Percentiles rank a stretch among this genome's conserved stretches.
These are phyloP conservation scores for Teunomyces aglyptinius DNA, from an alignment of 805 yeast species.

Conservation along the genomic window DNA sequence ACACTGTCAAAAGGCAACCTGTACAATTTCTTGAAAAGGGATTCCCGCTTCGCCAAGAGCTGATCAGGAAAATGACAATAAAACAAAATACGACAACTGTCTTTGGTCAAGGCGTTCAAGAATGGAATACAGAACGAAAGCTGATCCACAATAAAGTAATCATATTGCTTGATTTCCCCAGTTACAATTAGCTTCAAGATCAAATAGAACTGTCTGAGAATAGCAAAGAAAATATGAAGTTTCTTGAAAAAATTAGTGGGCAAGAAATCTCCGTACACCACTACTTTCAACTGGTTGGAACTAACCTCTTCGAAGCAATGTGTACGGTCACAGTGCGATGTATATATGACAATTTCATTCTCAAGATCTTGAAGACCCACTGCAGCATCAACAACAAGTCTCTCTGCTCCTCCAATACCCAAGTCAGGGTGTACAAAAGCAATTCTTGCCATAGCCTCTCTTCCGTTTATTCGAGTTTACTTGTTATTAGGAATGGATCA, in stretches of 20 bases:
- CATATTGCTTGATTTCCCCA: constrained; percentile 52
- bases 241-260: constrained; percentile 69
- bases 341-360: constrained; percentile 65
- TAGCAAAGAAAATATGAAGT: constrained; percentile 80
- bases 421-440: constrained; percentile 95
- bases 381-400: constrained; percentile 96
- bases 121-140: constrained; percentile 81
- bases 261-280: constrained; percentile 77
- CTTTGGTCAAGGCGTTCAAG: constrained; percentile 44
- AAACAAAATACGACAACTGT: constrained; percentile 58
- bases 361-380: constrained; percentile 65
- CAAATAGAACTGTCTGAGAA: constrained; percentile 74
- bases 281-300: constrained; percentile 54
- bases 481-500: no score
- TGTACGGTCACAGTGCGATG: constrained; percentile 83
- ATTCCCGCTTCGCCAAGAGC: constrained; percentile 59
- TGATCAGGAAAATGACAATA: constrained; percentile 98
- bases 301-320: constrained; percentile 93
- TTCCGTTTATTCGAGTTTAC: neutral
- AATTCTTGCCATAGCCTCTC: constrained; percentile 37
- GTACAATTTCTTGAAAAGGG: constrained; percentile 59
- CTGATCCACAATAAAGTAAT: constrained; percentile 84
- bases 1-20: constrained; percentile 79
- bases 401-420: constrained; percentile 97
- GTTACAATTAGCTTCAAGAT: constrained; percentile 44